Evolutionary conservation across 305 asterid species (phyloP), one percentile per base, ranked within the genome.

Genomic region (Fraxinus xanthoxyloides): DNA sequence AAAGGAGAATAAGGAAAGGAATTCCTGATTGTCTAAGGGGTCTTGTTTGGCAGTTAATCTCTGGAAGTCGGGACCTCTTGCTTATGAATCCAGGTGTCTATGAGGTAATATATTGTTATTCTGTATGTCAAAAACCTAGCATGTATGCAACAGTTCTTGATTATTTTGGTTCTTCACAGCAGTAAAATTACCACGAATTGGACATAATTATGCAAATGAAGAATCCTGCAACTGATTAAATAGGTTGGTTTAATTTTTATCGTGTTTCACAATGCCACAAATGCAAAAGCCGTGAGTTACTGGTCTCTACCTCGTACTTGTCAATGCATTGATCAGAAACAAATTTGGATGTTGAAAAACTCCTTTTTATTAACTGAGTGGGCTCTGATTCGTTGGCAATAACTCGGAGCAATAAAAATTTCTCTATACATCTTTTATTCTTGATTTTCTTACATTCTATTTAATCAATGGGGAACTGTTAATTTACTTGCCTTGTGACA

Each of bases 11-110:
- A 85, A 89, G 99, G 84, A 96, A 94, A 90, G 99, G 98, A 85
- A 93, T 96, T 84, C 99, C 99, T 6, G 98, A 96, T 91, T 96
- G 99, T 87, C 90, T 96, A 63, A 90, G 99, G 88, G 99, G 99
- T 38, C 94, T 94, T 79, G 98, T 93, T 84, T 96, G 99, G 98
- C 99, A 96, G 85, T 89, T 96, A 79, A 90, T 96, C 54, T 96
- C 99, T 79, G 99, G 99, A 75, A 94, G 99, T 83, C 97, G 98
- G 72, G 98, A 96, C 89, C 99, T 96, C 88, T 88, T 96, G 89
- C 90, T 96, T 80, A 87, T 93, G 97, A 96, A 96, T 86, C 97
- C 99, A 77, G 99, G 99, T 72, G 99, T 96, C 51, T 96, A 96
- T 84, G 98, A 96, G 99, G 99, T 96, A 88, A 77, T 23, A 30